These are phyloP conservation scores for Huiozyma sinensis DNA, from an alignment of 805 yeast genomes.

Conservation along the genomic window DNA sequence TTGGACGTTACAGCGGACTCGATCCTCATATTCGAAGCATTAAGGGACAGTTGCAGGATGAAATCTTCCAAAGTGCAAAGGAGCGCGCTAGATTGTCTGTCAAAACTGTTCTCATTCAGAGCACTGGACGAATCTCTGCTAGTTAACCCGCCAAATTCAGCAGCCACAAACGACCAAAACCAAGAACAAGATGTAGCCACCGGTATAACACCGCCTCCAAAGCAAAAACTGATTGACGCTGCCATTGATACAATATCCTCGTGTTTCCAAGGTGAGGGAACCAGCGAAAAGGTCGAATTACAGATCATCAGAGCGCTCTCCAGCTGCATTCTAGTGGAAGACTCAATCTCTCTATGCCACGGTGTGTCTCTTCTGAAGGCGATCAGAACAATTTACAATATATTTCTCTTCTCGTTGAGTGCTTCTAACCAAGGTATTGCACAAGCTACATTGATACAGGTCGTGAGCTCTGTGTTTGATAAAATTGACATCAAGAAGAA, in stretches of 20 bases:
- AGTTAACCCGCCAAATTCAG: slow-evolving; percentile 36
- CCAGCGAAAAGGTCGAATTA: slow-evolving; percentile 79
- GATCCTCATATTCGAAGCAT: slow-evolving; percentile 60
- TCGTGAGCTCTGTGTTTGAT: slow-evolving; percentile 76
- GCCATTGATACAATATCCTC: slow-evolving; percentile 76
- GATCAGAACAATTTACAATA: slow-evolving; percentile 84
- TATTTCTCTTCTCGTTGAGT: slow-evolving; percentile 73
- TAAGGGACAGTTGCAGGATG: slow-evolving; percentile 65
- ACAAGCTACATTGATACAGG: slow-evolving; percentile 88
- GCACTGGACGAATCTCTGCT: slow-evolving; percentile 55
- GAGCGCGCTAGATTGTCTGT: slow-evolving; percentile 72
- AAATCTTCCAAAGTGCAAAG: slow-evolving; percentile 54
- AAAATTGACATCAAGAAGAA: slow-evolving; percentile 31
- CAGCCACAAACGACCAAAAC: slow-evolving; percentile 24
- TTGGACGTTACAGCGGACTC: slow-evolving; percentile 33
- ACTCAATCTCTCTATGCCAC: slow-evolving; percentile 62
- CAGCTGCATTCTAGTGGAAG: slow-evolving; percentile 74
- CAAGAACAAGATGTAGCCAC: slow-evolving; percentile 13
- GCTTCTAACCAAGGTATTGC: slow-evolving; percentile 87
- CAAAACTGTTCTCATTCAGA: slow-evolving; percentile 74
- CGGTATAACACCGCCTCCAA: slow-evolving; percentile 43
- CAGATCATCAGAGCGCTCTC: slow-evolving; percentile 89
- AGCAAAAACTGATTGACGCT: slow-evolving; percentile 58
- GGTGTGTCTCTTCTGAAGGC: slow-evolving; percentile 85
- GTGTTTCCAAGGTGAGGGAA: slow-evolving; percentile 85